phyloP scores from a whole-genome alignment of 129 eudicot genomes.

The Kitagawia praeruptora region DNA sequence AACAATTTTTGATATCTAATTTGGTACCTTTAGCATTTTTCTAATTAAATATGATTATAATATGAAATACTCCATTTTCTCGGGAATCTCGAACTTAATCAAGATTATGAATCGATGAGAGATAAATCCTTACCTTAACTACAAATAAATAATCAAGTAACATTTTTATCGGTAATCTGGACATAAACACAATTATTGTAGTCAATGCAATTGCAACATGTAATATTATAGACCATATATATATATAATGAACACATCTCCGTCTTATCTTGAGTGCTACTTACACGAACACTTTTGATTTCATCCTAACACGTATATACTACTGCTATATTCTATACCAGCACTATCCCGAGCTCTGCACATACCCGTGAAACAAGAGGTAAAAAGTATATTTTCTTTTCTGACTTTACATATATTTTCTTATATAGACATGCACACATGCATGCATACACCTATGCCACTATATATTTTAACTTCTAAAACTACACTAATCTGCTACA shows the following conservation, averaged over 20 bases:
- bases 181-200: not conserved
- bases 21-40: no score
- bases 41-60: no score
- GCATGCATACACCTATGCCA: not conserved
- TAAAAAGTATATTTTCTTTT: not conserved
- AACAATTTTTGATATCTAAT: no score
- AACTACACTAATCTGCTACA: conserved; percentile 38
- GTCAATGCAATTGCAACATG: not conserved
- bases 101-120: no score
- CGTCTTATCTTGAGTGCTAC: not conserved
- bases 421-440: not conserved
- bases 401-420: not conserved
- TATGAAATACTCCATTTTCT: no score
- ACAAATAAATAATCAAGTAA: no score
- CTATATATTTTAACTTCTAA: not conserved
- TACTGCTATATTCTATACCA: not conserved
- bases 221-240: no score
- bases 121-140: no score
- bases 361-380: not conserved
- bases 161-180: no score
- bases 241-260: not conserved
- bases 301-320: not conserved
- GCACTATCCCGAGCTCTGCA: not conserved
- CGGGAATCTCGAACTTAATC: no score
- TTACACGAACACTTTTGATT: not conserved